Evolutionary conservation across 2,329 filamentous ascomycete species (phyloP).

Genomic region (Cryphonectria nitschkei): DNA sequence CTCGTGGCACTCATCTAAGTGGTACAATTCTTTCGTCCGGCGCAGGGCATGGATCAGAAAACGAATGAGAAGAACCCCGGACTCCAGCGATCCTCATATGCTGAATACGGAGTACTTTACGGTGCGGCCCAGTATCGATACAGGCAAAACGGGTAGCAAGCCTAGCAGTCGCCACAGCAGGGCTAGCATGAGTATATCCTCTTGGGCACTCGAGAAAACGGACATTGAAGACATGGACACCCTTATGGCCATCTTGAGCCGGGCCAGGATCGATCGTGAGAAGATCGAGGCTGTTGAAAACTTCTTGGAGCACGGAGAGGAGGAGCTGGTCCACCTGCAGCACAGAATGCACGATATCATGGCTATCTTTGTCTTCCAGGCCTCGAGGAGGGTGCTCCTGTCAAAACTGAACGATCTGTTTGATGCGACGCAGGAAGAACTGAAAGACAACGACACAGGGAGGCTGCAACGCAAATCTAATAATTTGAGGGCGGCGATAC

Average conservation of each 20-base stretch:
- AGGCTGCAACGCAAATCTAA: constrained; percentile 53
- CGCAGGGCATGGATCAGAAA: constrained; percentile 86
- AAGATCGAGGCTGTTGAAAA: constrained; percentile 82
- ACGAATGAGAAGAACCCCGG: constrained; percentile 65
- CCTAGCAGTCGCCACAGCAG: constrained; percentile 36
- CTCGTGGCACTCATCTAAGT: constrained; percentile 86
- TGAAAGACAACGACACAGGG: constrained; percentile 46
- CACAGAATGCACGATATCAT: constrained; percentile 84
- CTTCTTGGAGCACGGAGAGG: constrained; percentile 77
- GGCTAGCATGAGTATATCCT: constrained; percentile 37
- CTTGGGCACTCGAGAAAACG: constrained; percentile 50
- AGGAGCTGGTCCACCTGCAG: constrained; percentile 76
- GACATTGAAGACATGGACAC: constrained; percentile 66
- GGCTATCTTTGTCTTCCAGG: constrained; percentile 86
- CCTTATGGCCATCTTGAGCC: constrained; percentile 70
- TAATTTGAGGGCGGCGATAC: constrained; percentile 73
- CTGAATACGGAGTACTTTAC: constrained; percentile 81
- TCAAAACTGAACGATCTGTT: constrained; percentile 68
- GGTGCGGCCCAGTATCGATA: constrained; percentile 61
- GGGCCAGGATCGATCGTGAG: constrained; percentile 80
- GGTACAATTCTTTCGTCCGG: constrained; percentile 96
- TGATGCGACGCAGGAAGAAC: constrained; percentile 56
- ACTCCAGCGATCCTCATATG: constrained; percentile 62
- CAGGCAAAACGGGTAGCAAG: constrained; percentile 46
- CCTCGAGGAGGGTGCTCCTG: constrained; percentile 78